Evolutionary conservation across 345 rosid species (phyloP).

Genomic region (Arabidopsis arenosa): DNA sequence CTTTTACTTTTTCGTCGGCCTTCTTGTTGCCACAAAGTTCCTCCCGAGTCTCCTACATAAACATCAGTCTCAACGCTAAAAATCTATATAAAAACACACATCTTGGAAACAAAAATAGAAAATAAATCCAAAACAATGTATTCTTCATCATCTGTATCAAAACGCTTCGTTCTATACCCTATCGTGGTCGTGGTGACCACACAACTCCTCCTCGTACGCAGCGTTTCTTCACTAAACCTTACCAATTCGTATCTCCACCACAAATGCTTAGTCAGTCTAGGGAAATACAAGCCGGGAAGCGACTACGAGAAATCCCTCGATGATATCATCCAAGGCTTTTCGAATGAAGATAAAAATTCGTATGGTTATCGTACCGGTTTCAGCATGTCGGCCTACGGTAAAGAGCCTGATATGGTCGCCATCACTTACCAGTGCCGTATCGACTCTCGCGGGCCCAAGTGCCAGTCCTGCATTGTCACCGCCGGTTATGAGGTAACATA

Average conservation of each 20-base stretch:
- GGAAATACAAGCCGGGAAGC: slow-evolving; percentile 28
- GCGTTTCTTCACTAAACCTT: slow-evolving; percentile 7
- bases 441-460: slow-evolving; percentile 47
- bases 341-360: too few species aligned
- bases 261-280: slow-evolving; percentile 12
- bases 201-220: slow-evolving; percentile 6
- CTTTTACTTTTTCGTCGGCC: neutral
- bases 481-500: slow-evolving; percentile 33
- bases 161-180: neutral
- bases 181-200: neutral
- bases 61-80: neutral
- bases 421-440: slow-evolving; percentile 60
- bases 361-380: slow-evolving; percentile 37
- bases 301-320: slow-evolving; percentile 1
- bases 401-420: slow-evolving; percentile 35
- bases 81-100: neutral
- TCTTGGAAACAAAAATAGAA: too few species aligned
- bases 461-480: slow-evolving; percentile 52
- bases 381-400: slow-evolving; percentile 27
- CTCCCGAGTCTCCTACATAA: neutral
- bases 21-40: slow-evolving; percentile 7
- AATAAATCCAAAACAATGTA: neutral
- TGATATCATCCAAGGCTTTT: neutral
- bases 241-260: slow-evolving; percentile 21
- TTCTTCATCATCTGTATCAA: neutral